These are phyloP conservation scores for Elsinoe ampelina DNA, from an alignment of 2,329 filamentous ascomycete genomes.

Conservation along the genomic window DNA sequence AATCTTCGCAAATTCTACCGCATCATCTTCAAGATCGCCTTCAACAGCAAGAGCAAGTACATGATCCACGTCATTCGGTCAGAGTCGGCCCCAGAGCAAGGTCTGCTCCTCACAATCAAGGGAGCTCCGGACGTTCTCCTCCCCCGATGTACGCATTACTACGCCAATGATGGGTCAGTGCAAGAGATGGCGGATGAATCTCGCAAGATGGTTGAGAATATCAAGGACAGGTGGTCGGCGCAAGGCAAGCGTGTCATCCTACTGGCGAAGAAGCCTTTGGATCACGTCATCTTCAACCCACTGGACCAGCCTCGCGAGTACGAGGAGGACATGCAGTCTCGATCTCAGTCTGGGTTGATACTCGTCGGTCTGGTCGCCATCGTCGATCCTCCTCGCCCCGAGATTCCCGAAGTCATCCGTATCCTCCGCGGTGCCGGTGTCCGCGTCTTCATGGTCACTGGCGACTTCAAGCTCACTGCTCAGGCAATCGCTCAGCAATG, in stretches of 20 bases:
- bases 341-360: slow-evolving; percentile 47
- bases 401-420: slow-evolving; percentile 50
- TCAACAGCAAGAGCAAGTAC: slow-evolving; percentile 79
- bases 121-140: slow-evolving; percentile 69
- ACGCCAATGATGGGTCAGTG: slow-evolving; percentile 47
- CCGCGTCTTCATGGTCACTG: slow-evolving; percentile 73
- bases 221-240: slow-evolving; percentile 60
- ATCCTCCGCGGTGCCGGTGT: slow-evolving; percentile 62
- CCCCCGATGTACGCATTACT: slow-evolving; percentile 49
- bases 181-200: slow-evolving; percentile 44
- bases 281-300: slow-evolving; percentile 48
- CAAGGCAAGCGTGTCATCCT: slow-evolving; percentile 62
- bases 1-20: slow-evolving; percentile 55
- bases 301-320: slow-evolving; percentile 45
- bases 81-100: slow-evolving; percentile 20
- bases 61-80: slow-evolving; percentile 57
- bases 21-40: slow-evolving; percentile 58
- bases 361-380: slow-evolving; percentile 51
- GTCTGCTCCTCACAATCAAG: slow-evolving; percentile 59
- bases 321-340: slow-evolving; percentile 48
- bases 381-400: slow-evolving; percentile 50
- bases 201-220: slow-evolving; percentile 46
- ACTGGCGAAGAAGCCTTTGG: slow-evolving; percentile 45
- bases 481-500: slow-evolving; percentile 63
- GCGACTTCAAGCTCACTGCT: slow-evolving; percentile 67